Percentiles rank a stretch among this genome's conserved stretches.
These are phyloP conservation scores for Phaseolus lunatus DNA, from an alignment of 306 rosid genomes.

Conservation along the genomic window DNA sequence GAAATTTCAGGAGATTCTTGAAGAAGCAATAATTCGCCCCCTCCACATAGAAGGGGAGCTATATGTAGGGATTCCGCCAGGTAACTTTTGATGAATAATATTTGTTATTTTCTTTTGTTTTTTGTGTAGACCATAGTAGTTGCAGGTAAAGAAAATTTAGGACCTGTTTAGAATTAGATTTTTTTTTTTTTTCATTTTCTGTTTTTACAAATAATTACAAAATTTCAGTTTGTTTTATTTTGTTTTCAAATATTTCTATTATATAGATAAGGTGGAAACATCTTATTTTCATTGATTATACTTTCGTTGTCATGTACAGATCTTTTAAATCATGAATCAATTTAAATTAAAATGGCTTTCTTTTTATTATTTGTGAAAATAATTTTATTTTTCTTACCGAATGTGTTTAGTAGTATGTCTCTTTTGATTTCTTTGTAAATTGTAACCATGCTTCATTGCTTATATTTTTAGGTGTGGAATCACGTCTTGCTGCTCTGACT, in stretches of 20 bases:
- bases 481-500: conserved; percentile 89
- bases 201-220: neutral
- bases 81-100: conserved; percentile 51
- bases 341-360: neutral
- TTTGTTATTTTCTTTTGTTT: conserved; percentile 12
- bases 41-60: conserved; percentile 89
- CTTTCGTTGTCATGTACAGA: neutral
- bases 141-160: neutral
- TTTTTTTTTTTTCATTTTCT: neutral
- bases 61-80: conserved; percentile 97
- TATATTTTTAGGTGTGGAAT: conserved; percentile 76
- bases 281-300: neutral
- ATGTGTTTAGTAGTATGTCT: neutral
- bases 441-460: conserved; percentile 35
- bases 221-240: neutral
- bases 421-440: conserved; percentile 25
- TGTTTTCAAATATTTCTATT: neutral
- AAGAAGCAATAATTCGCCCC: conserved; percentile 85
- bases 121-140: neutral
- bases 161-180: neutral
- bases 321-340: neutral
- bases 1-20: conserved; percentile 92
- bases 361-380: neutral
- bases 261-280: neutral
- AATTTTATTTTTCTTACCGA: too few relatives aligned